These are phyloP conservation scores for Alliaria petiolata DNA, from an alignment of 345 rosid genomes.

Conservation along the genomic window DNA sequence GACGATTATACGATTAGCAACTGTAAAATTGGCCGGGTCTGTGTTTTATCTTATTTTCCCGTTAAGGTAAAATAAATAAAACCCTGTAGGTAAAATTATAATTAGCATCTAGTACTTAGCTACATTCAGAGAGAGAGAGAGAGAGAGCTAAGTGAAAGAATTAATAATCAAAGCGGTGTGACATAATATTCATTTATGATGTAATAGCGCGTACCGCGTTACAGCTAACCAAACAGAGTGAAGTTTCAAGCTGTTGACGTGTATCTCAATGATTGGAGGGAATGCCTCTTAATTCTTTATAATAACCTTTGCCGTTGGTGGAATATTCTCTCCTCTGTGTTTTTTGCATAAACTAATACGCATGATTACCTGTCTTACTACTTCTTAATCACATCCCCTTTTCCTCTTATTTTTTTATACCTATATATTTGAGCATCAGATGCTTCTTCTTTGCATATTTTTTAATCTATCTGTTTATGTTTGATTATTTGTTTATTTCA, in stretches of 20 bases:
- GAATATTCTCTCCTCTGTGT: conserved; percentile 22
- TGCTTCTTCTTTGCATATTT: conserved; percentile 12
- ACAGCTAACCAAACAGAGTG: conserved; percentile 30
- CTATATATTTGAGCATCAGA: neutral
- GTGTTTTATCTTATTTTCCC: no score
- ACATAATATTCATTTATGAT: conserved; percentile 10
- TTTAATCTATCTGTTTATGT: neutral
- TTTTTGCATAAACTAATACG: neutral
- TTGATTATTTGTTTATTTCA: neutral
- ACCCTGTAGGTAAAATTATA: no score
- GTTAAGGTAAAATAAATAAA: no score
- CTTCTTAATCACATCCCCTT: conserved; percentile 17
- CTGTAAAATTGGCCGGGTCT: no score
- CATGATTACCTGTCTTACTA: conserved; percentile 7
- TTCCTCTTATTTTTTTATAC: neutral
- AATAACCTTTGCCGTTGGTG: conserved; percentile 21
- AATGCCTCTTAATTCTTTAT: neutral
- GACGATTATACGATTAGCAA: no score
- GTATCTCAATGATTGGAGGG: conserved; percentile 18
- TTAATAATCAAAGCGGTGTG: no score
- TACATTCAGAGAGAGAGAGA: no score
- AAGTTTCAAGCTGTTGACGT: conserved; percentile 17
- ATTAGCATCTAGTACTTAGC: no score
- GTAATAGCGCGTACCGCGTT: conserved; percentile 37
- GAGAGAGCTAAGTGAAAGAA: no score